These are phyloP conservation scores for Lathyrus sativus DNA, from an alignment of 306 rosid genomes.

Conservation along the genomic window DNA sequence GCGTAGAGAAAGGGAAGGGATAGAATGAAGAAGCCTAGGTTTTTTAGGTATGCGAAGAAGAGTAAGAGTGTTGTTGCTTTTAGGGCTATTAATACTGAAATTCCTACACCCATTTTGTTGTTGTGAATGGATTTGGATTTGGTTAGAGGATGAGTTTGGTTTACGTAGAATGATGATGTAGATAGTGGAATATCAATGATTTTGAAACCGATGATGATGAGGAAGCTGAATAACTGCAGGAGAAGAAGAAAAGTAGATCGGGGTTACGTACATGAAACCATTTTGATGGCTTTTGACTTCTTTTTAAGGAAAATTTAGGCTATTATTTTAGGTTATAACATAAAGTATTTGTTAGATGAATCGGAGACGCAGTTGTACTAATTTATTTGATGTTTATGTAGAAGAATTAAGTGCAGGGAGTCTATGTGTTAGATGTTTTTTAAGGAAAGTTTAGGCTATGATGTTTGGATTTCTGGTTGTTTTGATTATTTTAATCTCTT, in stretches of 20 bases:
- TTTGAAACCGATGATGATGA: no score
- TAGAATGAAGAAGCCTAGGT: constrained; percentile 47
- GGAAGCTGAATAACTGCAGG: background rate
- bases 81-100: constrained; percentile 64
- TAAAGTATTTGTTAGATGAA: no score
- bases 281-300: background rate
- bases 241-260: background rate
- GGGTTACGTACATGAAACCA: background rate
- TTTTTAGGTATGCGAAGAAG: constrained; percentile 51
- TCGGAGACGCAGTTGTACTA: no score
- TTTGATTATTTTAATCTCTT: no score
- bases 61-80: constrained; percentile 52
- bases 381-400: no score
- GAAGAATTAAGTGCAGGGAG: no score
- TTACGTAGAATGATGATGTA: background rate
- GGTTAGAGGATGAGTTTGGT: background rate
- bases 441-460: no score
- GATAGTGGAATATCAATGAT: background rate
- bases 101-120: constrained; percentile 62
- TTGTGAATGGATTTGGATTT: background rate
- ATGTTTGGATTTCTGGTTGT: no score
- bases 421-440: no score
- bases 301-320: no score
- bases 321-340: no score
- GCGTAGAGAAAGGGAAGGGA: constrained; percentile 72